Conservation (phyloP, 2,329 filamentous ascomycete genomes). For the Exophiala xenobiotica region DNA sequence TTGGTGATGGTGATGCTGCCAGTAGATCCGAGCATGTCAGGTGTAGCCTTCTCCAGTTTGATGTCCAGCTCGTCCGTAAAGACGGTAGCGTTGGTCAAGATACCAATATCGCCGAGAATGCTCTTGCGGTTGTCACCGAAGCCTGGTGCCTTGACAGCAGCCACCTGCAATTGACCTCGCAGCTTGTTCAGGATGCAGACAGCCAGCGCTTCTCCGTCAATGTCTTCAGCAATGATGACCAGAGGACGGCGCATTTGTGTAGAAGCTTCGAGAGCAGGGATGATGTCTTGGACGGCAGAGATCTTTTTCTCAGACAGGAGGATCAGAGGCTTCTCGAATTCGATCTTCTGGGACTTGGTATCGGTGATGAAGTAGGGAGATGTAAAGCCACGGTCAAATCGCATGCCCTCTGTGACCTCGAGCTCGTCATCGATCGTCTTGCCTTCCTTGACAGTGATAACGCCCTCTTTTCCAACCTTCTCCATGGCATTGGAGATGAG, state of each 20-base stretch:
- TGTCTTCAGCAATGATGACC: conserved; percentile 98
- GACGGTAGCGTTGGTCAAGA: conserved; percentile 94
- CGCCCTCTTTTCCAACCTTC: conserved; percentile 99
- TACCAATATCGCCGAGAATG: conserved; percentile 92
- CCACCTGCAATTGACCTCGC: conserved; percentile 97
- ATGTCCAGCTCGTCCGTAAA: conserved; percentile 98
- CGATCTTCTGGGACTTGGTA: conserved; percentile 96
- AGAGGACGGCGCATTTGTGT: conserved; percentile 93
- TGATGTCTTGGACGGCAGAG: conserved; percentile 97
- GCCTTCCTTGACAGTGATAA: conserved; percentile 99
- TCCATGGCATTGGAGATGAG: conserved; percentile 99
- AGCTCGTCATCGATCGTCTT: conserved; percentile 98
- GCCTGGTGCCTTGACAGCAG: conserved; percentile 96
- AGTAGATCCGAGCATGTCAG: conserved; percentile 93
- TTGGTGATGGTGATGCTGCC: conserved; percentile 99
- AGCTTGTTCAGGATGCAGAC: conserved; percentile 99
- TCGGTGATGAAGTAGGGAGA: conserved; percentile 99
- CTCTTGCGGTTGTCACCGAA: conserved; percentile 99
- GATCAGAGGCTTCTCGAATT: conserved; percentile 99
- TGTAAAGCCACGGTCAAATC: conserved; percentile 97
- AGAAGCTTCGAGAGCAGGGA: conserved; percentile 94
- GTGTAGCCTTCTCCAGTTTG: conserved; percentile 97
- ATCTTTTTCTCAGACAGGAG: conserved; percentile 99
- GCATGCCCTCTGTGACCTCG: conserved; percentile 99
- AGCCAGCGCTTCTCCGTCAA: conserved; percentile 95